Evolutionary conservation across 2,329 filamentous ascomycete species (phyloP), one percentile per base, ranked within the genome.

Genomic region (Apiospora pterosperma): DNA sequence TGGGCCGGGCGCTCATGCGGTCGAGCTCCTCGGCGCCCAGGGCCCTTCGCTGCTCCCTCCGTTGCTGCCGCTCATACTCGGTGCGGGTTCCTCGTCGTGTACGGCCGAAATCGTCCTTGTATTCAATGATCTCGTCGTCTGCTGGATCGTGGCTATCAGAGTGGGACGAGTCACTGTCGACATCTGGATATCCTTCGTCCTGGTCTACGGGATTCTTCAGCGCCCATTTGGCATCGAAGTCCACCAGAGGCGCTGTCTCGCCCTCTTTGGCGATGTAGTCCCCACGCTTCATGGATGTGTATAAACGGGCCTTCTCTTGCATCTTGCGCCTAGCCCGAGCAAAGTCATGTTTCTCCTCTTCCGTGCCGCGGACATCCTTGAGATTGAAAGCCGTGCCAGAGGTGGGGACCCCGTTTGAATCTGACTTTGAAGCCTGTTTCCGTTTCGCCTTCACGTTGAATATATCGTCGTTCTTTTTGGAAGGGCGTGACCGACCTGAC

Each of bases 181-280:
- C 88, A 42, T 87, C 82, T 67, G 90, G 90, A 64, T 90, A 88
- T 11, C 78, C 75, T 28, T 76, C 67, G 75, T 76, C 74, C 59
- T 69, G 63, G 63, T 76, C 70, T 4, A 71, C 88, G 68, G 91
- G 90, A 63, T 88, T 81, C 28, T 81, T 80, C 74, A 97, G 92
- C 0, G 91, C 93, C 94, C 96, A 98, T 80, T 98, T 99, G 66
- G 90, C 85, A 78, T 98, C 96, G 77, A 99, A 99, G 79, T 99
- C 95, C 3, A 99, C 90, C 31, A 97, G 85, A 28, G 86, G 84
- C 70, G 89, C 87, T 48, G 86, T 81, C 70, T 87, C 81, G 73
- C 90, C 86, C 69, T 91, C 86, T 63, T 85, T 84, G 19, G 85
- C 82, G n/a, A 92, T 81, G 76, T 92, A 89, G 73, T 97, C 90